Percentiles rank a stretch among this genome's conserved stretches.
Conservation (phyloP, 805 yeast genomes). For the Limtongia smithiae region DNA sequence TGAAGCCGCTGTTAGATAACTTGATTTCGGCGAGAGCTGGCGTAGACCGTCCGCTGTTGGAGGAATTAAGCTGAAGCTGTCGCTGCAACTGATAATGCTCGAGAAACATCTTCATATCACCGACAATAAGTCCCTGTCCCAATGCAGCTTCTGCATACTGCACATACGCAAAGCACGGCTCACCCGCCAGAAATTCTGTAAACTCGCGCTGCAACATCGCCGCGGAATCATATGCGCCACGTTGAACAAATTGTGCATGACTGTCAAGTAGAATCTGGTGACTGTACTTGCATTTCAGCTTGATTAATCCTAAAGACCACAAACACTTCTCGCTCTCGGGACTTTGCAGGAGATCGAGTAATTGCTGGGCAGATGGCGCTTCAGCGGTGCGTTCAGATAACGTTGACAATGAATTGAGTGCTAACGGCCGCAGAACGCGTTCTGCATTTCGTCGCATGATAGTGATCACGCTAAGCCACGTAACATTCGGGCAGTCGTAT, state of each 20-base stretch:
- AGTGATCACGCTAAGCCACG: constrained; percentile 16
- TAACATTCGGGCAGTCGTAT: constrained; percentile 23
- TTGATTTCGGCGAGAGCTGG: no score
- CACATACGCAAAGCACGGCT: not conserved
- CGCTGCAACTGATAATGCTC: no score
- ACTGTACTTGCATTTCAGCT: constrained; percentile 7
- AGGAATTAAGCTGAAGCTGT: no score
- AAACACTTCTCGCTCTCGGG: not conserved
- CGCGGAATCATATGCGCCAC: constrained; percentile 9
- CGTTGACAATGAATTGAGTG: not conserved
- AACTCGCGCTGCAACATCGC: constrained; percentile 12
- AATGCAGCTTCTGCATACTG: not conserved
- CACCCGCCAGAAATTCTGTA: constrained; percentile 11
- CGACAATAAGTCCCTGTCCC: not conserved
- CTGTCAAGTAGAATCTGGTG: constrained; percentile 11
- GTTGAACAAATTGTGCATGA: constrained; percentile 1
- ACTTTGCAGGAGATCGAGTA: not conserved
- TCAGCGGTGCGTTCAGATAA: not conserved
- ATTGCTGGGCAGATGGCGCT: not conserved
- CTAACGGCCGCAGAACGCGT: not conserved
- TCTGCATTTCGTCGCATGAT: constrained; percentile 22
- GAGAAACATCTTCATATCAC: not conserved
- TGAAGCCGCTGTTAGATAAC: no score
- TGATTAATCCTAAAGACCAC: constrained; percentile 7
- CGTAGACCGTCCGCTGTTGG: no score